Evolutionary conservation across 345 rosid genomes (phyloP), one percentile per base, ranked within the genome.

Genomic region (Sonneratia caseolaris): DNA sequence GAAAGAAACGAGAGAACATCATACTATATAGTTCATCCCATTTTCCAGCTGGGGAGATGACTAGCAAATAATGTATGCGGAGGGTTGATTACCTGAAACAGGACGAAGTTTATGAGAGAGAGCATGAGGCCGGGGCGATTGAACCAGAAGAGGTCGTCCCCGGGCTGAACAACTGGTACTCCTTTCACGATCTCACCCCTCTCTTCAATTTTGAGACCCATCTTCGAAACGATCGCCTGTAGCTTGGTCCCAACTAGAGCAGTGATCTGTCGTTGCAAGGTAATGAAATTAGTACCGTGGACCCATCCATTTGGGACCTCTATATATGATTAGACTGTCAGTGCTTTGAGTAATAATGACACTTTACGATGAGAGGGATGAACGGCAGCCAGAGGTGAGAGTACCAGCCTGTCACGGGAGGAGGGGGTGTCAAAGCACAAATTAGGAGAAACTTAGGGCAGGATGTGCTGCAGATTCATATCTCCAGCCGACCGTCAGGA

Each of bases 111-210:
- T 76, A 95, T 81, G 76, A 95, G 98, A 77, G 72, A 92, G 79
- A 95, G 92, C 12, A 90, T 47, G 79, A 95, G 84, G 36, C 82
- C 80, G 0, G 99, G 99, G 0, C 88, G 83, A 40, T 88, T 87
- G 70, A 95, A 92, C 99, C 99, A 95, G 86, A 92, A 95, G 51
- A 92, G 85, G 45, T 90, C 79, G 71, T 95, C 97, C 12, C 88
- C 92, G 1, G 89, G 97, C 70, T 87, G 78, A 72, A 95, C 99
- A 14, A 95, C 85, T 0, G 92, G 98, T 21, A 83, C 87, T 18
- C 98, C 99, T 81, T 76, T 86, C 61, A 95, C 87, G 12, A 95
- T 84, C 40, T 84, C 85, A 37, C 97, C 96, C 72, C 86, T 84
- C 55, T 88, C 94, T 75, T 87, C 88, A 69, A 92, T 84, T 69